Base-by-base conservation (phyloP, 2,329 filamentous ascomycete genomes). In the Alternaria brassicicola region DNA sequence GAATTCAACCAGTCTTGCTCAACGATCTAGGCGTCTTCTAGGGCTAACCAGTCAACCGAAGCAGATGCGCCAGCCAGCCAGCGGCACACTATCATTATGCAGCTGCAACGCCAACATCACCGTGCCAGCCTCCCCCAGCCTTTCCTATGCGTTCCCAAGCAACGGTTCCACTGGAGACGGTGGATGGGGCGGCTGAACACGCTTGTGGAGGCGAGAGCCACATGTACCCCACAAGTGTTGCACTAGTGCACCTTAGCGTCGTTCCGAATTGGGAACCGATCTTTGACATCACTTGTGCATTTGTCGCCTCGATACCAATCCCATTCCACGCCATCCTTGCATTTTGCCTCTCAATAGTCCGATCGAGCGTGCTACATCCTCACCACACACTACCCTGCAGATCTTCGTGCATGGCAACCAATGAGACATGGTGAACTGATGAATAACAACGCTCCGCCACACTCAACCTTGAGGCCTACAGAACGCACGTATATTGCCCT, bases 161-260 rank as follows among this genome's bases (percentile, higher is more conserved):
- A 57, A 50, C 51, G 45, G 64, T 47, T 53, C 50, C 38, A 49
- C 48, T 36, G 39, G 30, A 45, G 57, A 59, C 43, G 42, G 25
- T 50, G 38, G 36, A 39, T 55, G 43, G 36, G 45, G 64, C 59
- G 59, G 59, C 57, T 65, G 64, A 59, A 52, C 56, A 39, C 33
- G 52, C 35, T 48, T 35, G 21, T 2, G 39, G 38, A 48, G 46
- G 47, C 54, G 42, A 58, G 52, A 59, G 62, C 64, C 53, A 62
- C 60, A 58, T 28, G 52, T 61, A 65, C 60, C 52, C 57, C 64
- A 65, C 54, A 66, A 47, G 56, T 49, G 35, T 19, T 55, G 49
- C 62, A 36, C 60, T 63, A 65, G 57, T 21, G 52, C 17, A 45
- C 30, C 45, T 57, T 62, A 62, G 64, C 60, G 56, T 55, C 45